Conservation (phyloP, 2,329 filamentous ascomycete species). For the Verticillium albo-atrum region DNA sequence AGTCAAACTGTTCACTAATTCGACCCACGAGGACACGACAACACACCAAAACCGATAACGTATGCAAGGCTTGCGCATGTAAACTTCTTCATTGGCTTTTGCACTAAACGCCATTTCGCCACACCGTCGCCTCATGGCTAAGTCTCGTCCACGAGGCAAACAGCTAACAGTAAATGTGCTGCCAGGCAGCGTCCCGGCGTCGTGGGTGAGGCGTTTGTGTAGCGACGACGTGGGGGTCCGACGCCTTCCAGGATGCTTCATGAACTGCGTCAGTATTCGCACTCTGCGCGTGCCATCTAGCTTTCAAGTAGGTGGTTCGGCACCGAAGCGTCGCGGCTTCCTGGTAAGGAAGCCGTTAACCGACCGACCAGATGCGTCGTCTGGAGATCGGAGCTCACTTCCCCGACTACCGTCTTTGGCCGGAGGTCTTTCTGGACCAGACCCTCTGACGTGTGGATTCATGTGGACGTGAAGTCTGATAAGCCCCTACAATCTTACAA, state of each 20-base stretch:
- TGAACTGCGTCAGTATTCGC: no score
- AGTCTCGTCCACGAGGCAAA: neutral
- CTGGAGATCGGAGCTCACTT: neutral
- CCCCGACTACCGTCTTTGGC: neutral
- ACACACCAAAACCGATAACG: neutral
- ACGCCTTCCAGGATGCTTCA: neutral
- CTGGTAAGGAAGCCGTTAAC: neutral
- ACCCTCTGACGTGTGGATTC: neutral
- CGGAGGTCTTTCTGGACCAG: neutral
- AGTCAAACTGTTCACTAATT: neutral
- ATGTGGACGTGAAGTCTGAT: neutral
- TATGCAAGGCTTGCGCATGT: neutral
- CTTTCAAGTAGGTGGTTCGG: no score
- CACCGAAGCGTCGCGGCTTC: no score
- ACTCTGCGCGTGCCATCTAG: no score
- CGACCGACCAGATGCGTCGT: neutral
- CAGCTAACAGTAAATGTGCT: neutral
- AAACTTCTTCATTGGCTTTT: neutral
- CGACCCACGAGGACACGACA: neutral
- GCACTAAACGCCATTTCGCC: neutral
- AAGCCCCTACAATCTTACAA: neutral
- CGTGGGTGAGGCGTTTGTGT: neutral
- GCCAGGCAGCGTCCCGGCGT: neutral
- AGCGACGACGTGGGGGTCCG: neutral
- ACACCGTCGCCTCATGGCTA: slow-evolving; percentile 4